Evolutionary conservation across 495 filamentous ascomycete genomes (phyloP), one percentile per base, ranked within the genome.

Genomic region (Lepidopterella palustris): DNA sequence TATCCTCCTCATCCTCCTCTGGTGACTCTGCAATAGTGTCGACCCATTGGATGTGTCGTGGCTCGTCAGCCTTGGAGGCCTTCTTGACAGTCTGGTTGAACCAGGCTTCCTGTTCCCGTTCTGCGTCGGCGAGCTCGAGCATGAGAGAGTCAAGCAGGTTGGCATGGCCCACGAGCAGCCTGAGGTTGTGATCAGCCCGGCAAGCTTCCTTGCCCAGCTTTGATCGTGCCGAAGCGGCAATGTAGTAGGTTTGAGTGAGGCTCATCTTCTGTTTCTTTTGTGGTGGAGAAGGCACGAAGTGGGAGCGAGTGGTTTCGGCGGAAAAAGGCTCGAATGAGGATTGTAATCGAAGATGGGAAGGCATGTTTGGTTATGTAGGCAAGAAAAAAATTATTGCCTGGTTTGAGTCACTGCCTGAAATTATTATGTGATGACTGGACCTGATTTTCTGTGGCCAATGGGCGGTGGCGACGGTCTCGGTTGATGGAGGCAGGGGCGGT

Each of bases 71-170:
- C 70, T 80, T 79, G 58, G 72, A 62, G 66, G 88, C 89, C 67
- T 86, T 87, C 71, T 79, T 83, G 74, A 97, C 89, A 59, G 88
- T 90, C 75, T 92, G 85, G 82, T 97, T 91, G 85, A 97, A 97
- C 95, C 95, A 97, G 55, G 81, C 86, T 75, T 97, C 93, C 74
- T 97, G 93, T 72, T 97, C 91, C 60, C 84, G 82, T 78, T 98
- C 95, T 69, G 95, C 93, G 40, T 95, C 88, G 73, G 88, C 84
- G 18, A 98, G 88, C 71, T 96, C 91, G 60, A 96, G 78, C 93
- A 97, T 97, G 65, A 98, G 79, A 11, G 85, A 85, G 78, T 98
- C 93, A 66, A 98, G 88, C 13, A 98, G 85, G 80, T 98, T 98
- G 80, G 93, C 93, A 76, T 98, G 93, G 58, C 95, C 87, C 61